phyloP scores from a whole-genome alignment of 768 basidiomycete species.

The Glaciozyma antarctica region DNA sequence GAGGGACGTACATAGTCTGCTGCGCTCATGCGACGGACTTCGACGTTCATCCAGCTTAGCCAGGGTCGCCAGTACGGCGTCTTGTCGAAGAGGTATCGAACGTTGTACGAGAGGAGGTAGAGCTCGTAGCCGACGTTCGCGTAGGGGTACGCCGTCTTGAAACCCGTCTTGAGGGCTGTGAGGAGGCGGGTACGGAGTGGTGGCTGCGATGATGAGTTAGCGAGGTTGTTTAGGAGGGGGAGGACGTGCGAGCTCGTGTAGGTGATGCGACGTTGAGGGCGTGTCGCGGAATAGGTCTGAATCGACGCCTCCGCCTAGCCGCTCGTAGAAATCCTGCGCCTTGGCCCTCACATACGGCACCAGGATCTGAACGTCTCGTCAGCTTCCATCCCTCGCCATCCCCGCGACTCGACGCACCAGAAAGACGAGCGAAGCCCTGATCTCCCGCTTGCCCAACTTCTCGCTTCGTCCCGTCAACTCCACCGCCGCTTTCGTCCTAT shows the following conservation, averaged over 20 bases:
- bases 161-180: slow-evolving; percentile 41
- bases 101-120: slow-evolving; percentile 73
- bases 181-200: not conserved
- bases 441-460: slow-evolving; percentile 56
- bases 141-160: slow-evolving; percentile 73
- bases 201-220: not conserved
- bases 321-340: slow-evolving; percentile 80
- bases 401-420: slow-evolving; percentile 49
- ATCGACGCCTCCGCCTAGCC: slow-evolving; percentile 69
- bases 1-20: slow-evolving; percentile 55
- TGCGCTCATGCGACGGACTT: slow-evolving; percentile 64
- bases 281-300: slow-evolving; percentile 31
- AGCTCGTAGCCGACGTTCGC: slow-evolving; percentile 64
- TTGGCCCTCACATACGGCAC: slow-evolving; percentile 84
- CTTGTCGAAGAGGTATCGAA: slow-evolving; percentile 80
- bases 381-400: not conserved
- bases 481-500: slow-evolving; percentile 42
- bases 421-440: slow-evolving; percentile 66
- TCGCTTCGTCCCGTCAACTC: slow-evolving; percentile 48
- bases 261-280: not conserved
- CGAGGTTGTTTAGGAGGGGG: too few relatives aligned
- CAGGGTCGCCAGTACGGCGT: slow-evolving; percentile 84
- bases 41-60: slow-evolving; percentile 74
- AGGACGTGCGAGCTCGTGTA: not conserved
- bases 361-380: slow-evolving; percentile 52